Base-by-base conservation (phyloP, 768 basidiomycete genomes). In the Naganishia vaughanmartiniae region DNA sequence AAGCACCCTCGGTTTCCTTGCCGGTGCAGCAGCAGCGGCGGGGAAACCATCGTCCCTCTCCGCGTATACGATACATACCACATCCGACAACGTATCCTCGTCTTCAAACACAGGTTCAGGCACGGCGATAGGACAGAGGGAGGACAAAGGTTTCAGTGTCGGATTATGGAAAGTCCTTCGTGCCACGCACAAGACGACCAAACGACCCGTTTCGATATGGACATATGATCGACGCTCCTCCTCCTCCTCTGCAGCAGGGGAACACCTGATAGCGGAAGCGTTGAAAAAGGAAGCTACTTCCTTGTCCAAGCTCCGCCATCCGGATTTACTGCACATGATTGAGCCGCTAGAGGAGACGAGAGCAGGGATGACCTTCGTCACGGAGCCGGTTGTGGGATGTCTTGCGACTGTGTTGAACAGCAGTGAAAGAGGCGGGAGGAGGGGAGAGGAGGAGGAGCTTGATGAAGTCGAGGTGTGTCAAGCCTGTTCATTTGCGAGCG, bases 261-360 rank as follows among this genome's bases (percentile, higher is more conserved):
- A 83, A 79, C 94, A 95, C 67, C 86, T 85, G 75, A 87, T 88
- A 2, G 74, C 95, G 24, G 93, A 95, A 73, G 87, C 92, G 2
- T 80, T 98, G 80, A 97, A 94, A 81, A 87, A 88, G 34, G 95
- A 99, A 88, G 91, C 90, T 4, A 86, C 89, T 71, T 89, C 93
- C 2, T 83, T 97, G 24, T 87, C 91, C 31, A 87, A 89, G 73
- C 83, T 98, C 54, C 86, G 96, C 36, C 95, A 98, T 83, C 96
- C 96, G 4, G 94, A 90, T 72, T 88, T 99, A 60, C 85, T 99
- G 70, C 95, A 98, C 83, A 91, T 97, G 89, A 93, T 95, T 33
- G 96, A 99, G 82, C 95, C 96, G 30, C 83, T 96, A 55, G 93
- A 97, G 78, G 95, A 99, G 81, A 90, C 93, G 0, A 85, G 95